A percentile compares a stretch with the other conserved stretches of the same genome.
Conservation (phyloP, 768 basidiomycete species). For the Suillus clintonianus region DNA sequence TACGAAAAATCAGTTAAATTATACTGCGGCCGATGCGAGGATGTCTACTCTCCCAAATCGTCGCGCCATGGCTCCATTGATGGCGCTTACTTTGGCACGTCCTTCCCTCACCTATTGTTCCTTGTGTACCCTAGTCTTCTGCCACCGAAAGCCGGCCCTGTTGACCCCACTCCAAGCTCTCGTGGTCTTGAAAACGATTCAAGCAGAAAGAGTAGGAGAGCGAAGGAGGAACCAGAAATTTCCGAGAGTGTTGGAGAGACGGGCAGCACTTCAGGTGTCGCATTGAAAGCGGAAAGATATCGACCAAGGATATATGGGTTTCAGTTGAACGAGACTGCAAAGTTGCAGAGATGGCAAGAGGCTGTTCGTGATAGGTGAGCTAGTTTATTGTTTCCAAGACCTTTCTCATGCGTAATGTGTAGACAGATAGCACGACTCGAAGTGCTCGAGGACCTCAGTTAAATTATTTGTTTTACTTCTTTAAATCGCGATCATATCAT, state of each 20-base stretch:
- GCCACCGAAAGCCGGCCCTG: constrained; percentile 72
- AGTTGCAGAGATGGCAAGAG: constrained; percentile 94
- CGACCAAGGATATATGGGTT: constrained; percentile 96
- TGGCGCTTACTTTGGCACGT: constrained; percentile 98
- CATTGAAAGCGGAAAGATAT: constrained; percentile 89
- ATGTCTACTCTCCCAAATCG: constrained; percentile 97
- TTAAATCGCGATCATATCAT: not conserved
- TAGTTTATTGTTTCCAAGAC: not conserved
- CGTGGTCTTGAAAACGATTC: constrained; percentile 31
- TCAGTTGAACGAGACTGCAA: constrained; percentile 92
- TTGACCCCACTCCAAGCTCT: constrained; percentile 34
- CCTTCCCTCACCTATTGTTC: constrained; percentile 95
- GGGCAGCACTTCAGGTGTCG: constrained; percentile 78
- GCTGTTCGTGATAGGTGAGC: constrained; percentile 80
- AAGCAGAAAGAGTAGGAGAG: constrained; percentile 44
- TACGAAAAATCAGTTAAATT: constrained; percentile 99
- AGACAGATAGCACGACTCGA: constrained; percentile 55
- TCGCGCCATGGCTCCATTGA: constrained; percentile 97
- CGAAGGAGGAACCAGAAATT: constrained; percentile 53
- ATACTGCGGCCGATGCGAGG: constrained; percentile 97
- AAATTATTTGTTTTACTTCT: constrained; percentile 1
- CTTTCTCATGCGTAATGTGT: constrained; percentile 9
- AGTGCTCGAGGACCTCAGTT: constrained; percentile 38
- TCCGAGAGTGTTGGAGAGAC: constrained; percentile 62
- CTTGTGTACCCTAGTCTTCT: constrained; percentile 95